Conservation (phyloP, 179 eudicot genomes). For the Silene coronaria region DNA sequence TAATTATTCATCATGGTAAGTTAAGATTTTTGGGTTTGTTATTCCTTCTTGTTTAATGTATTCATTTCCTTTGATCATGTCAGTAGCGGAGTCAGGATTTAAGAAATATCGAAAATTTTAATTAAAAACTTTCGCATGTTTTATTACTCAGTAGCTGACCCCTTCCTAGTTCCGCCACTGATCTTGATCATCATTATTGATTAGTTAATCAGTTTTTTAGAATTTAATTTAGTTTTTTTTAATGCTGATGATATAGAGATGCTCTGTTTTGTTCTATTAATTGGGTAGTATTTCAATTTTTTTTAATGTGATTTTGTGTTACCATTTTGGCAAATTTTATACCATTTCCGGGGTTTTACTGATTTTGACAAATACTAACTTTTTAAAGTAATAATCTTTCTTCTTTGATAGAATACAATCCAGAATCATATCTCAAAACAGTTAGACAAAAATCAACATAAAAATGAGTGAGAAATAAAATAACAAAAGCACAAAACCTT, state of each 20-base stretch:
- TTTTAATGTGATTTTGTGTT: not conserved
- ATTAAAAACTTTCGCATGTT: not conserved
- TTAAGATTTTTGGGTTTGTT: not conserved
- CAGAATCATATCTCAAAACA: not conserved
- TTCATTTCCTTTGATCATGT: not conserved
- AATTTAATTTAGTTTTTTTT: not conserved
- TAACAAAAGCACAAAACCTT: not conserved
- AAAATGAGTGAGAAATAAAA: not conserved
- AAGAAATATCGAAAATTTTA: no score
- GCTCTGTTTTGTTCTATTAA: constrained; percentile 3
- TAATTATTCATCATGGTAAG: not conserved
- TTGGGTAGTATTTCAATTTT: not conserved
- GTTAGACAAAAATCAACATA: not conserved
- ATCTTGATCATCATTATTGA: not conserved
- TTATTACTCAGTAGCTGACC: no score
- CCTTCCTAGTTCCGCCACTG: no score
- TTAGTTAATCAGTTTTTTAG: not conserved
- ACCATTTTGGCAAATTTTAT: not conserved
- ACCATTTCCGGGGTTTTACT: constrained; percentile 9
- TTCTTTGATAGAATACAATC: not conserved
- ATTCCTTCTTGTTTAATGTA: not conserved
- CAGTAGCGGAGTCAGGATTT: no score
- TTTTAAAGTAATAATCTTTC: constrained; percentile 11
- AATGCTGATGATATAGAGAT: constrained; percentile 4
- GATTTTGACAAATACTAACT: constrained; percentile 6